These are phyloP conservation scores for Dictyostelium purpureum DNA, from an alignment of 78 protist species.

Conservation along the genomic window DNA sequence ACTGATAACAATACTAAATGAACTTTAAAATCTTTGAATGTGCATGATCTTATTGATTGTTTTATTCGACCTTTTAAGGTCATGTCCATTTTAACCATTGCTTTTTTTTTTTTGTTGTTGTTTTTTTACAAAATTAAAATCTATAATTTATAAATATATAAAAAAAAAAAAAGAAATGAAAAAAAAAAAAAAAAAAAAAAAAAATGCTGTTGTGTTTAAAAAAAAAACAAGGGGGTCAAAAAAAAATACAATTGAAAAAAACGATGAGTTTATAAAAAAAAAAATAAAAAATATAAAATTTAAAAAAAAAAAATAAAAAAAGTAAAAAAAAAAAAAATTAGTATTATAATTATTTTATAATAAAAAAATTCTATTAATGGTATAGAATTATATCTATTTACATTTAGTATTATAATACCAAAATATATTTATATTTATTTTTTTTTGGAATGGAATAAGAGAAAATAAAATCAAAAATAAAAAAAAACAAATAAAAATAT, in stretches of 20 bases:
- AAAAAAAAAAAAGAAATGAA: background rate
- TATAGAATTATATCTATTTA: too few species aligned
- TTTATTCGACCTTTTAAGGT: slow-evolving; percentile 25
- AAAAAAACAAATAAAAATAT: too few species aligned
- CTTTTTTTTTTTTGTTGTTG: too few species aligned
- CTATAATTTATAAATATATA: background rate
- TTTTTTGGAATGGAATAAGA: too few species aligned
- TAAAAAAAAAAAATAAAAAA: too few species aligned
- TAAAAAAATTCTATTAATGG: too few species aligned
- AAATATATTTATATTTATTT: too few species aligned
- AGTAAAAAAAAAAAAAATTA: too few species aligned
- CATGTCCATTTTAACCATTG: slow-evolving; percentile 53
- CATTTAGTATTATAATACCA: too few species aligned
- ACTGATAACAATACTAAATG: slow-evolving; percentile 55
- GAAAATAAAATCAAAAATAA: too few species aligned
- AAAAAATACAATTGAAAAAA: background rate
- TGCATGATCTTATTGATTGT: background rate
- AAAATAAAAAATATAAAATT: too few species aligned
- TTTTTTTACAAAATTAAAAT: background rate
- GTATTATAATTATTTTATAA: too few species aligned
- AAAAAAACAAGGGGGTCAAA: background rate
- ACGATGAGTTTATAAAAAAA: background rate
- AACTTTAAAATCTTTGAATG: slow-evolving; percentile 2
- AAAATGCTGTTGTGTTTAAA: background rate
- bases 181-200: background rate